Conservation (phyloP, 2,329 filamentous ascomycete genomes). For the Chaetomiaceae sp. region DNA sequence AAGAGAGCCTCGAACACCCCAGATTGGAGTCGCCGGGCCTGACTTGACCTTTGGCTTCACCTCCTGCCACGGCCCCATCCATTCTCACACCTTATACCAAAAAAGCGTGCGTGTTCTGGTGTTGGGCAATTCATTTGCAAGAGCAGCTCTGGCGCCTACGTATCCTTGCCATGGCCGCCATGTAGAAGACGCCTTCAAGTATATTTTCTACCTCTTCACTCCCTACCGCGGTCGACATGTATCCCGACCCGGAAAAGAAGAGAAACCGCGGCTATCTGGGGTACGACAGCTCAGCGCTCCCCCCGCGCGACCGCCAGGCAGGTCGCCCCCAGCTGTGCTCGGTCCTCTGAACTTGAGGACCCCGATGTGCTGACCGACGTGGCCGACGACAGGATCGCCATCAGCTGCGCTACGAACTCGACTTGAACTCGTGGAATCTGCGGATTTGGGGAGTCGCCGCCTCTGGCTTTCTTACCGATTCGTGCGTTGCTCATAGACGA, state of each 20-base stretch:
- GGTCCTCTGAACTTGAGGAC: not conserved
- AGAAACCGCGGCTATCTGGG: constrained; percentile 50
- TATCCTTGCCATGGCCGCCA: not conserved
- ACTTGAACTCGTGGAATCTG: constrained; percentile 52
- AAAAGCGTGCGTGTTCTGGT: not conserved
- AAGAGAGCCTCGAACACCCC: not conserved
- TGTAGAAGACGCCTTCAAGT: constrained; percentile 2
- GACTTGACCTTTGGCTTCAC: not conserved
- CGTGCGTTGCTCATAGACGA: constrained; percentile 35
- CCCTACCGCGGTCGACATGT: constrained; percentile 29
- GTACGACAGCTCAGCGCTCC: constrained; percentile 47
- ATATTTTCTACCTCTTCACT: not conserved
- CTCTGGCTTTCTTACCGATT: constrained; percentile 51
- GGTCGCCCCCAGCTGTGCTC: constrained; percentile 21
- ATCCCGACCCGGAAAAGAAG: constrained; percentile 34
- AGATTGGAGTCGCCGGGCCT: too few relatives aligned
- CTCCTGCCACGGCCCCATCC: not conserved
- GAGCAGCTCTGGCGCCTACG: not conserved
- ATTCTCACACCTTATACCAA: not conserved
- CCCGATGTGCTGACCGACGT: constrained; percentile 7
- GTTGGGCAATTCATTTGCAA: not conserved
- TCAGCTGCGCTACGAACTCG: constrained; percentile 50
- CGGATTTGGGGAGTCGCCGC: constrained; percentile 53
- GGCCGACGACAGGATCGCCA: constrained; percentile 41
- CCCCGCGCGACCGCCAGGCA: constrained; percentile 47